These are phyloP conservation scores for Boletus rufocinnamomeus DNA, from an alignment of 768 basidiomycete genomes.

Conservation along the genomic window DNA sequence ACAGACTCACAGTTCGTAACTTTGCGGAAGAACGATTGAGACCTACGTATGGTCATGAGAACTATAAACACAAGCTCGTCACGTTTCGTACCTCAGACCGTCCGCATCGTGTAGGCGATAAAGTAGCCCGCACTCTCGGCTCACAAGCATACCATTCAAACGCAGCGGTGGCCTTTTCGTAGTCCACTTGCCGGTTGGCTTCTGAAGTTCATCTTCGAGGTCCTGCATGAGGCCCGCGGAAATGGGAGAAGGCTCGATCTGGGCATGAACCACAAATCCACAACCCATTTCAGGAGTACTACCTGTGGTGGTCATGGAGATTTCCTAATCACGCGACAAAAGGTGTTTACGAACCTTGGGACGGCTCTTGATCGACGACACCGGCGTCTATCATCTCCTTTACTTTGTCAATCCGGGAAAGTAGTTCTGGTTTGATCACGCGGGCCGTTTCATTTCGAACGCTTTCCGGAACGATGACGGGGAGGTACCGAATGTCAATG, in stretches of 20 bases:
- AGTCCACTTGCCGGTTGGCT: slow-evolving; percentile 72
- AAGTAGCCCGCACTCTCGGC: slow-evolving; percentile 78
- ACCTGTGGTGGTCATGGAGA: slow-evolving; percentile 37
- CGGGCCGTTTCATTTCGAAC: slow-evolving; percentile 59
- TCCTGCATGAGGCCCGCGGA: slow-evolving; percentile 61
- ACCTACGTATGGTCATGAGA: slow-evolving; percentile 35
- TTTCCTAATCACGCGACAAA: neutral
- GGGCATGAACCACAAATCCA: slow-evolving; percentile 65
- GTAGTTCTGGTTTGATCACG: slow-evolving; percentile 60
- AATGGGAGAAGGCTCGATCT: slow-evolving; percentile 57
- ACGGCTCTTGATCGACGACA: slow-evolving; percentile 54
- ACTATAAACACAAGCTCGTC: neutral
- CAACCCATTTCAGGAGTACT: slow-evolving; percentile 52
- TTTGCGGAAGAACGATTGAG: slow-evolving; percentile 70
- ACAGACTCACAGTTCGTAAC: slow-evolving; percentile 58
- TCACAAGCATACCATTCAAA: slow-evolving; percentile 68
- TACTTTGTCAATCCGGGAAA: slow-evolving; percentile 57
- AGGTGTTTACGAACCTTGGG: slow-evolving; percentile 29
- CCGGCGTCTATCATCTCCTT: slow-evolving; percentile 68
- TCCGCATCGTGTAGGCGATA: slow-evolving; percentile 65
- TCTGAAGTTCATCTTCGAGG: slow-evolving; percentile 71
- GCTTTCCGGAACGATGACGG: slow-evolving; percentile 60
- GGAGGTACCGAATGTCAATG: slow-evolving; percentile 67
- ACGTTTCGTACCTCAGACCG: slow-evolving; percentile 59
- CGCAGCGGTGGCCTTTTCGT: slow-evolving; percentile 54